A percentile compares a stretch with the other conserved stretches of the same genome.
These are phyloP conservation scores for Comarum palustre DNA, from an alignment of 306 rosid genomes.

Conservation along the genomic window DNA sequence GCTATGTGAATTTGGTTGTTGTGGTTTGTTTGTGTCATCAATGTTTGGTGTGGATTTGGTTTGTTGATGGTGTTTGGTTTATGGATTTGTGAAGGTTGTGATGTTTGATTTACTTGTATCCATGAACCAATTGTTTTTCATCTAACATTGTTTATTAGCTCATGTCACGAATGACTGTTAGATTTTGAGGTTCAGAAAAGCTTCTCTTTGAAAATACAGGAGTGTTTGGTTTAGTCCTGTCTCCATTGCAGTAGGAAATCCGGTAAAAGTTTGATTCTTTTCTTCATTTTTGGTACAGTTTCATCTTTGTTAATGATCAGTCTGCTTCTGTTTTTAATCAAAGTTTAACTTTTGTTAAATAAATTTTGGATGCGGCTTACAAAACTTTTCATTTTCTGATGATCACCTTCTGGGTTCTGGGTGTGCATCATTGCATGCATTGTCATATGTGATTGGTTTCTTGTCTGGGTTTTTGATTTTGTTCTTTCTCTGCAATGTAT, in stretches of 20 bases:
- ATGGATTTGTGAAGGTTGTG: conserved; percentile 27
- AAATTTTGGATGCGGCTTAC: neutral
- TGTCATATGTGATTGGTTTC: conserved; percentile 7
- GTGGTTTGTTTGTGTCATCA: conserved; percentile 36
- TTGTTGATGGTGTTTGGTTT: conserved; percentile 28
- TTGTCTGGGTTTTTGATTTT: conserved; percentile 18
- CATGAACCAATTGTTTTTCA: conserved; percentile 27
- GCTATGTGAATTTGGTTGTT: neutral
- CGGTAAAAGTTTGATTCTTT: neutral
- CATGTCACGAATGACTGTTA: conserved; percentile 25
- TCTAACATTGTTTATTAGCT: conserved; percentile 12
- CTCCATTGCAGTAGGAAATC: conserved; percentile 14
- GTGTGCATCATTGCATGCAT: conserved; percentile 18
- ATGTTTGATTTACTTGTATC: conserved; percentile 39
- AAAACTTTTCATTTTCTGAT: neutral
- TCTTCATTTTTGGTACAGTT: neutral
- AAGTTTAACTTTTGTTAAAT: neutral
- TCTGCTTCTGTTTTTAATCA: neutral
- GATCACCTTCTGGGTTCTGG: neutral
- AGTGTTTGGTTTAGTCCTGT: neutral
- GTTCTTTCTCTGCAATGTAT: neutral
- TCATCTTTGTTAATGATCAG: neutral
- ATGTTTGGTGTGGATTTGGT: conserved; percentile 29
- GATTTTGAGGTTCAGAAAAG: conserved; percentile 30
- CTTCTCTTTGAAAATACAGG: neutral